Conservation (phyloP, 768 basidiomycete genomes). For the Hydnomerulius pinastri region DNA sequence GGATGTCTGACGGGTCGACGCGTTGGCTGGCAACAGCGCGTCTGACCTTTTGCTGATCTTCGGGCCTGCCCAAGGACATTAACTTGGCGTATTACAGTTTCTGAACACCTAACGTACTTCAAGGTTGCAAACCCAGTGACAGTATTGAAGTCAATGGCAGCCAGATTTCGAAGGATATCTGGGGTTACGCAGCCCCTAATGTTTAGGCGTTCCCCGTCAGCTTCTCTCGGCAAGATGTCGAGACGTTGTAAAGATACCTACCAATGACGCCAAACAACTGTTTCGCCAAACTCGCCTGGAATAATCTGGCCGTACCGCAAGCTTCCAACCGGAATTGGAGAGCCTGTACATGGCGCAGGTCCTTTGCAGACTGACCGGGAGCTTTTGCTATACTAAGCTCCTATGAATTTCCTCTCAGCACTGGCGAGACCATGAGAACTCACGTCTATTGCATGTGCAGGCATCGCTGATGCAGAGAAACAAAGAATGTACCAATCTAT, state of each 20-base stretch:
- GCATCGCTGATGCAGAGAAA: slow-evolving; percentile 8
- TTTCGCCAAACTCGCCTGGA: slow-evolving; percentile 53
- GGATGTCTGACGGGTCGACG: slow-evolving; percentile 61
- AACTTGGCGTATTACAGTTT: background rate
- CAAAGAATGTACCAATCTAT: background rate
- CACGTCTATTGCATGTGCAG: slow-evolving; percentile 34
- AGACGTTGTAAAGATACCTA: slow-evolving; percentile 32
- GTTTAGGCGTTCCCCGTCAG: slow-evolving; percentile 10
- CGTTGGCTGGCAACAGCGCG: slow-evolving; percentile 54
- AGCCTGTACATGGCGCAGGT: slow-evolving; percentile 56
- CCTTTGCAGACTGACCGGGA: slow-evolving; percentile 70
- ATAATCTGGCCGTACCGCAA: slow-evolving; percentile 65
- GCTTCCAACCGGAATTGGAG: slow-evolving; percentile 52
- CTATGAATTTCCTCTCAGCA: slow-evolving; percentile 4
- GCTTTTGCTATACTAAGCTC: slow-evolving; percentile 68
- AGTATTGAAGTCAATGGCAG: slow-evolving; percentile 39
- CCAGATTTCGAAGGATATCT: slow-evolving; percentile 52
- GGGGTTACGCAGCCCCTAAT: slow-evolving; percentile 73
- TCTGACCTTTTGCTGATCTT: slow-evolving; percentile 66
- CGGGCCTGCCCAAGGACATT: slow-evolving; percentile 36
- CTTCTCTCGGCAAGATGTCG: slow-evolving; percentile 15
- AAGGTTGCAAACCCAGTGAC: slow-evolving; percentile 55
- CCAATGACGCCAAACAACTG: slow-evolving; percentile 80
- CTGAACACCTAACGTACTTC: slow-evolving; percentile 39
- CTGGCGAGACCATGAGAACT: slow-evolving; percentile 4